Base-by-base conservation (phyloP, 2,329 filamentous ascomycete genomes). In the Paecilomyces dactylethromorphus region DNA sequence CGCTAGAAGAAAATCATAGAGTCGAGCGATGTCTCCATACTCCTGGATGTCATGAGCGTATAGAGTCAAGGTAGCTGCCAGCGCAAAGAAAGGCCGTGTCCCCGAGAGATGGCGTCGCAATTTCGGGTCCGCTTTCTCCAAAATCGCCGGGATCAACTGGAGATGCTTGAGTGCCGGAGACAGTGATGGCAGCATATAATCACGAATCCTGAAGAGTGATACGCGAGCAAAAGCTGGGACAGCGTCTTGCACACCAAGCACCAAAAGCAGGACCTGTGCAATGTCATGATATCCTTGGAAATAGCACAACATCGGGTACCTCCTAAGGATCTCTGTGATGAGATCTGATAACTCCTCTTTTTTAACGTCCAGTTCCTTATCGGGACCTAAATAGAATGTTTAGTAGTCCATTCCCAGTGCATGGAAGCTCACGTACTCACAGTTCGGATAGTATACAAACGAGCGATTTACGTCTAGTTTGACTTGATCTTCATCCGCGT, bases 201-300 rank as follows among this genome's bases (percentile, higher is more conserved):
- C 94, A 62, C 94, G 87, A 71, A 99, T 97, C 56, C 92, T 89
- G 52, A 97, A 83, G 32, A 92, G 81, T 2, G 92, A 96, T 59
- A 99, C 85, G n/a, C 90, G 88, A 33, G 89, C 83, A 32, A 95
- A 85, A 15, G 88, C 85, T 6, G 80, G 74, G 18, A 82, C 79
- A 15, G 90, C 87, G 57, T 80, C 72, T 22, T 80, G 69, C 10
- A 84, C 77, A 0, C 88, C 87, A 3, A 99, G 81, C 11, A 97
- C 92, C 13, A 99, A 83, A 49, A 97, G 84, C 60, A 99, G 83
- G 24, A 99, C 94, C 76, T 99, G 95, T 66, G 91, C 94, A 69
- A 99, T 97, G 77, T 99, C 94, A 75, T 99, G 94, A 73, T 95
- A 99, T 71, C 94, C 94, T 78, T 99, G 94, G 74, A 99, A 99